Base-by-base conservation (phyloP, 768 basidiomycete genomes). In the Boletus bicolor region DNA sequence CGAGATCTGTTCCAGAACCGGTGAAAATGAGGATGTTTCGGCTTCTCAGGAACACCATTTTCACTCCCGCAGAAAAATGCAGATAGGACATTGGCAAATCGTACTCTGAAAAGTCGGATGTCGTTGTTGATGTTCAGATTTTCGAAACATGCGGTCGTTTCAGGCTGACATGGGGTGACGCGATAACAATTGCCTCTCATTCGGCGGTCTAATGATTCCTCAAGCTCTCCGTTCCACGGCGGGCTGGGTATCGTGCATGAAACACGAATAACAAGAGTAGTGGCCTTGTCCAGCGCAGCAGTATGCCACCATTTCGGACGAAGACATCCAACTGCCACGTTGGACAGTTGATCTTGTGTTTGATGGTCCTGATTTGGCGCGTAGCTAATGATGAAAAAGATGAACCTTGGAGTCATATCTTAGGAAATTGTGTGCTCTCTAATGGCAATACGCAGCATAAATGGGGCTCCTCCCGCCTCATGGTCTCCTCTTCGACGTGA, bases 211-310 rank as follows among this genome's bases (percentile, higher is more conserved):
- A 49, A 49, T 28, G 45, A 21, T 48, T 44, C 38, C 47, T 28
- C n/a, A 49, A 21, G 49, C 26, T 51, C 26, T 55, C 53, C 34
- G 47, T 50, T 65, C 60, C 61, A 59, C 44, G 55, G 52, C 53
- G 48, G 54, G 64, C 60, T 62, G 66, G 53, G 58, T 43, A 60
- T 60, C 64, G 42, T 43, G 56, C 62, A 58, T 46, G 48, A 57
- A 61, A 64, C 67, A 66, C 49, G 61, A 53, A 52, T 36, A 44
- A 44, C 36, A 54, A 56, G 50, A 55, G 36, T 28, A 52, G 51
- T 19, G 49, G 47, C 44, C 46, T 36, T 53, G 61, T 46, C 41
- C 37, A 45, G 53, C 28, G 35, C 57, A 46, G 47, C 28, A 26
- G 17, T 49, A 24, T 54, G 35, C 38, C 51, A 32, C 55, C 53